phyloP scores from a whole-genome alignment of 139 green algal species.

The Parachlorella kessleri region DNA sequence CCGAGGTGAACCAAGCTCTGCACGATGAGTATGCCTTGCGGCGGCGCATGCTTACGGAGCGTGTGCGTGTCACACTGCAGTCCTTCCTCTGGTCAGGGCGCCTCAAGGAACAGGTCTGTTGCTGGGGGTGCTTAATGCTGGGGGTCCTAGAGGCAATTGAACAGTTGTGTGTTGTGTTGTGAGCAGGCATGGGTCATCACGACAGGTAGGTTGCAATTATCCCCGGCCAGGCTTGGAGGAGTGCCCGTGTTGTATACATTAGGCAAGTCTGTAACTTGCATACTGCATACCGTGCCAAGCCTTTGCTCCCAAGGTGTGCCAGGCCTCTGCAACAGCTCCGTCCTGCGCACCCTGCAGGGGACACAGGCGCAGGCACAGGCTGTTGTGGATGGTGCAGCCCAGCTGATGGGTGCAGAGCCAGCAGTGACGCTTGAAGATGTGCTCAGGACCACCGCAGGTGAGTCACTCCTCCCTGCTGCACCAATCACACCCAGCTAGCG shows the following conservation, averaged over 20 bases:
- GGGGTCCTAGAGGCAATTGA: background rate
- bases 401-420: constrained; percentile 31
- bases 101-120: constrained; percentile 31
- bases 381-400: constrained; percentile 17
- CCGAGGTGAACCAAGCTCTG: constrained; percentile 49
- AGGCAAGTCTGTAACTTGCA: too few species aligned
- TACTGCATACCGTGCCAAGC: too few species aligned
- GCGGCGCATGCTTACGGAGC: constrained; percentile 71
- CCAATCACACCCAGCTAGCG: too few species aligned
- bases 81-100: constrained; percentile 58
- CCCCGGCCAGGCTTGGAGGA: too few species aligned
- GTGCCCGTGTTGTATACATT: too few species aligned
- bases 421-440: constrained; percentile 35
- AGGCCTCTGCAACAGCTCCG: too few species aligned
- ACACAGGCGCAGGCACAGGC: constrained; percentile 28
- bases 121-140: too few species aligned
- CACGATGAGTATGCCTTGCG: constrained; percentile 50
- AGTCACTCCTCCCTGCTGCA: too few species aligned
- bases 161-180: background rate
- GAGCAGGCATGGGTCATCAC: too few species aligned
- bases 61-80: constrained; percentile 61
- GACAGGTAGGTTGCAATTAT: too few species aligned
- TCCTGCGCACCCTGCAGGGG: constrained; percentile 2
- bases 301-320: too few species aligned
- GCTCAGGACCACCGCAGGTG: constrained; percentile 20